Evolutionary conservation across 768 basidiomycete genomes (phyloP).

Genomic region (Paxillus ammoniavirescens): DNA sequence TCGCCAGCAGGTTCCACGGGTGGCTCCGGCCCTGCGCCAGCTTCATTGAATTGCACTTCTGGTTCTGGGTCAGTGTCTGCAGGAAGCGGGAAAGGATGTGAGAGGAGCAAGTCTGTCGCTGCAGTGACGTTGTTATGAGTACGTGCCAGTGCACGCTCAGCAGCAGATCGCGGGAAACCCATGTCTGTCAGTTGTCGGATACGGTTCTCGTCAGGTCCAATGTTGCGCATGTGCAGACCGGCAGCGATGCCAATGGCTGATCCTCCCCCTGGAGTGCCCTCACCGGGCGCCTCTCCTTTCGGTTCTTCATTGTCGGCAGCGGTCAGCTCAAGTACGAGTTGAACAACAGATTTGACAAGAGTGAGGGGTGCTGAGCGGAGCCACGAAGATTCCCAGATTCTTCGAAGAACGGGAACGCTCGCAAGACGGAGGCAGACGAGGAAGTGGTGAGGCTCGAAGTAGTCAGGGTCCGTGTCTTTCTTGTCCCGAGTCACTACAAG

Average conservation of each 20-base stretch:
- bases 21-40: constrained; percentile 17
- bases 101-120: constrained; percentile 84
- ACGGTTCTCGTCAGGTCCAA: constrained; percentile 71
- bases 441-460: constrained; percentile 86
- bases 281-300: constrained; percentile 43
- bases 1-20: constrained; percentile 30
- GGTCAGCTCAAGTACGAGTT: constrained; percentile 76
- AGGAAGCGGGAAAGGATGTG: constrained; percentile 75
- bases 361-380: constrained; percentile 70
- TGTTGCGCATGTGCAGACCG: constrained; percentile 32
- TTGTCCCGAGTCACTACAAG: constrained; percentile 74
- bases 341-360: constrained; percentile 73
- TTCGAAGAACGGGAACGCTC: constrained; percentile 61
- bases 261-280: constrained; percentile 32
- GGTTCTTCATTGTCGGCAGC: constrained; percentile 79
- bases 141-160: constrained; percentile 78
- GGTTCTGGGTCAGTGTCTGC: constrained; percentile 53
- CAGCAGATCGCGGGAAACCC: constrained; percentile 93
- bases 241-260: constrained; percentile 30
- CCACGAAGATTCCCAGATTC: constrained; percentile 86
- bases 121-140: constrained; percentile 86
- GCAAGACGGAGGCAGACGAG: constrained; percentile 76
- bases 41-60: constrained; percentile 17
- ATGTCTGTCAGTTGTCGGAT: constrained; percentile 89
- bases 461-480: constrained; percentile 70